phyloP scores from a whole-genome alignment of 78 protist species.

The Isochrysis galbana region DNA sequence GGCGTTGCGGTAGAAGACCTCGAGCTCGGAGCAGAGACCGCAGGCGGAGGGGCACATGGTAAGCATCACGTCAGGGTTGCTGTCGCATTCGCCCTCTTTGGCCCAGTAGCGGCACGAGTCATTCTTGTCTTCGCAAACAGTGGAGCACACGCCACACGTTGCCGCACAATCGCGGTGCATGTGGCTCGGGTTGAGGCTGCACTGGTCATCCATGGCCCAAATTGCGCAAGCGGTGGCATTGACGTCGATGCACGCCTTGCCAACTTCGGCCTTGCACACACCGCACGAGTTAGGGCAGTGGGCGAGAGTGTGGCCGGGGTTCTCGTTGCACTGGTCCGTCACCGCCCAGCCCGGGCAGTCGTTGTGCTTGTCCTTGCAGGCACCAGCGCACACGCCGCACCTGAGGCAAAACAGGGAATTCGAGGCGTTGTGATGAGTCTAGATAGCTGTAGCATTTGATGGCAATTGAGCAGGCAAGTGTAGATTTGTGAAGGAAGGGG shows the following conservation, averaged over 20 bases:
- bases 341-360: not conserved
- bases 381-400: not conserved
- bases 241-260: not conserved
- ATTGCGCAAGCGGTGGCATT: not conserved
- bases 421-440: too few relatives aligned
- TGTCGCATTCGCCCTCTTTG: not conserved
- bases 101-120: not conserved
- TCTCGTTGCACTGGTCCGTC: not conserved
- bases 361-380: not conserved
- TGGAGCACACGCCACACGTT: slow-evolving; percentile 4
- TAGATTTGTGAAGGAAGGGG: too few relatives aligned
- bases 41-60: not conserved
- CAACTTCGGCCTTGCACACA: not conserved
- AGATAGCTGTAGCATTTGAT: too few relatives aligned
- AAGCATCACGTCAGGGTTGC: not conserved
- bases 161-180: not conserved
- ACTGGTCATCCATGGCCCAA: not conserved
- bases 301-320: not conserved
- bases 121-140: not conserved
- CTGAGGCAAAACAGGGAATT: too few relatives aligned
- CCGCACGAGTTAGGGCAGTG: not conserved
- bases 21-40: slow-evolving; percentile 5
- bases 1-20: not conserved
- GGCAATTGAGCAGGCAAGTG: too few relatives aligned
- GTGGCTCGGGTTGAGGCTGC: not conserved